Base-by-base conservation (phyloP, 371 early-diverging fungal species). In the Parasitella parasitica region DNA sequence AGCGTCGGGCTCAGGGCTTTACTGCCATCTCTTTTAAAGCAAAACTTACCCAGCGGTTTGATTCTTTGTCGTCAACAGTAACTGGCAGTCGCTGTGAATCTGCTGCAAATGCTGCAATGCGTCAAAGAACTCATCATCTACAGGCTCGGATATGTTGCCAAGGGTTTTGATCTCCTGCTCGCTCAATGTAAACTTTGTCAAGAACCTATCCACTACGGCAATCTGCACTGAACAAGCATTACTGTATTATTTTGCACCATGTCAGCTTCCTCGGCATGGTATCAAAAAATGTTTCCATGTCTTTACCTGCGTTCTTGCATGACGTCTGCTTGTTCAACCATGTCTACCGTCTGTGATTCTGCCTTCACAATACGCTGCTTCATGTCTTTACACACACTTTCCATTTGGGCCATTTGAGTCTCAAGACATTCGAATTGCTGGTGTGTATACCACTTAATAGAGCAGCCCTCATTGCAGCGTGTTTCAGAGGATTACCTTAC, bases 71-170 rank as follows among this genome's bases (percentile, higher is more conserved):
- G 89, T 88, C 28, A 94, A 70, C 22, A 94, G 73, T 32, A 88
- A 78, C 59, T 89, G 82, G 76, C 94, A 94, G 61, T 94, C 92
- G 8, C 81, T 78, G 48, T 89, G 88, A 30, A 91, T 88, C 39
- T 83, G 79, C 27, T 89, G 88, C n/a, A 92, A 66, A 36, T 86
- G 87, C 8, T 83, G 73, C 60, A 96, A 71, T 1, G 91, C 91
- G 9, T 78, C 85, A 72, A 96, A 92, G 59, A 91, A 94, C 12
- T 71, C 80, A 11, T 77, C 69, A 5, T 80, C 80, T 16, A 91
- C 78, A 7, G 77, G 80, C 49, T 73, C 68, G 2, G 79, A 73
- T 0, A 83, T 73, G 5, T 84, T 75, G 16, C 84, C 80, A 2
- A 89, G 67, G 4, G 83, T 70, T 13, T 76, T 73, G 28, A 88